A percentile compares a stretch with the other conserved stretches of the same genome.
Conservation (phyloP, 768 basidiomycete genomes). For the Tricholoma sp. region DNA sequence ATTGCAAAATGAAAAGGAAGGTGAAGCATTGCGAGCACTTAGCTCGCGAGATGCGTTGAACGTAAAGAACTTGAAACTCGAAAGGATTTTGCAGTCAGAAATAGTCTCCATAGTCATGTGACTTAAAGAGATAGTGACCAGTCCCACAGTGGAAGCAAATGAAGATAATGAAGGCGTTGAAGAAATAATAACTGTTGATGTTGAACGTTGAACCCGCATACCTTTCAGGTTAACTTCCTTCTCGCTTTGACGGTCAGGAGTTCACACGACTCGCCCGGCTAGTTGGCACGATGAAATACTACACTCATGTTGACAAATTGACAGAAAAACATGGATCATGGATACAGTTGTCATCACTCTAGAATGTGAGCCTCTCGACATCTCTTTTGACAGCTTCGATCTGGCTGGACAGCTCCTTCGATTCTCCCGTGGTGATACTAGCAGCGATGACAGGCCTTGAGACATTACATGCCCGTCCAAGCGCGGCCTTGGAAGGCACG, state of each 20-base stretch:
- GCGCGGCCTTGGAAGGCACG: conserved; percentile 89
- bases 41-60: conserved; percentile 7
- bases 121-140: too few relatives aligned
- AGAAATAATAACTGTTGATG: too few relatives aligned
- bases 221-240: too few relatives aligned
- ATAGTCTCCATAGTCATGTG: neutral
- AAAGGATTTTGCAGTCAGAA: too few relatives aligned
- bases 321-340: too few relatives aligned
- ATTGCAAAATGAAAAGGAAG: conserved; percentile 14
- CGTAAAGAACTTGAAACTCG: neutral
- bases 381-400: conserved; percentile 80
- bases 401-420: conserved; percentile 84
- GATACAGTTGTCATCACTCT: conserved; percentile 4
- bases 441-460: conserved; percentile 93
- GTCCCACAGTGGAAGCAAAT: too few relatives aligned
- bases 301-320: neutral
- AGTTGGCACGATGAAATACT: neutral
- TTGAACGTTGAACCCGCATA: too few relatives aligned
- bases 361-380: conserved; percentile 65
- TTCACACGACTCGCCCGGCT: too few relatives aligned
- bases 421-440: conserved; percentile 95
- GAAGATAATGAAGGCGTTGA: too few relatives aligned
- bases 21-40: conserved; percentile 16
- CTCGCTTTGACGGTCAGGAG: too few relatives aligned
- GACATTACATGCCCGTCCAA: conserved; percentile 95